Conservation (phyloP, 140 eudicot genomes). For the Erigeron philadelphicus region DNA sequence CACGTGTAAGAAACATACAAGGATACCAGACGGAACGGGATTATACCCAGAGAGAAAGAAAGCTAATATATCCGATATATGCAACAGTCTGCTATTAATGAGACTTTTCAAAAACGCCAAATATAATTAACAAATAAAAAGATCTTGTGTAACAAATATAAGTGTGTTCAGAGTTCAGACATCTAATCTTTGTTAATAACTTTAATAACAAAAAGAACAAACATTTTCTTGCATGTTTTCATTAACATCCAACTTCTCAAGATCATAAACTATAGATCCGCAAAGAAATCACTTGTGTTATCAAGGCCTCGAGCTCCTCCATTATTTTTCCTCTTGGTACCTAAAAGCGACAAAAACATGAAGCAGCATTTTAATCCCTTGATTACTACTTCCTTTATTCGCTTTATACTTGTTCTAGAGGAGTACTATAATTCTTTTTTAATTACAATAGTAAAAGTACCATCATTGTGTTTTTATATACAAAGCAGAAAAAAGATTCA, state of each 20-base stretch:
- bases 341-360: slow-evolving; percentile 29
- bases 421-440: not conserved
- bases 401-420: not conserved
- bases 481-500: not conserved
- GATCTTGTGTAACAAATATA: too few relatives aligned
- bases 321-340: slow-evolving; percentile 61
- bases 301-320: slow-evolving; percentile 38
- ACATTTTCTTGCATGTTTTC: not conserved
- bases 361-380: not conserved
- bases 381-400: not conserved
- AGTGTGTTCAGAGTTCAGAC: too few relatives aligned
- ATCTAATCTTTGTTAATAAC: too few relatives aligned
- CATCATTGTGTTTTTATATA: not conserved
- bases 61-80: too few relatives aligned
- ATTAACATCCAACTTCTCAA: not conserved
- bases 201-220: not conserved
- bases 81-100: too few relatives aligned
- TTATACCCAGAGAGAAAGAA: too few relatives aligned
- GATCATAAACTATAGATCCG: slow-evolving; percentile 44
- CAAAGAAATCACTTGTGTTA: slow-evolving; percentile 56
- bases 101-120: too few relatives aligned
- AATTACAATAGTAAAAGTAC: not conserved
- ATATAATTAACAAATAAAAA: too few relatives aligned
- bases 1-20: too few relatives aligned
- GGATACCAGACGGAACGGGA: too few relatives aligned